phyloP scores from a whole-genome alignment of 1,139 yeast species.

The Saccharomycopsis hybrid region DNA sequence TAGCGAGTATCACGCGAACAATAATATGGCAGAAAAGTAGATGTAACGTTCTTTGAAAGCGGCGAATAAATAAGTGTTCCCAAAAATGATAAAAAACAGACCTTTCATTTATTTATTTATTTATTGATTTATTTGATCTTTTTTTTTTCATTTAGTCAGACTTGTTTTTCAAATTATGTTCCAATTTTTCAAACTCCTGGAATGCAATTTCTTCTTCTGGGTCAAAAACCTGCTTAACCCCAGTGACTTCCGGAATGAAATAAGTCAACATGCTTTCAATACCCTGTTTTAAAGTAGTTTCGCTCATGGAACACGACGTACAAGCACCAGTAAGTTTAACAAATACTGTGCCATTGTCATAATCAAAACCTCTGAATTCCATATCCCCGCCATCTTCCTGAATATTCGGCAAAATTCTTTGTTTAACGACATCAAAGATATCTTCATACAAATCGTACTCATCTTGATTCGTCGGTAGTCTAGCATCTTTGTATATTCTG shows the following conservation, averaged over 20 bases:
- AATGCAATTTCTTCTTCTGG: constrained; percentile 57
- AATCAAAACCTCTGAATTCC: constrained; percentile 65
- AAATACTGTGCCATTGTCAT: constrained; percentile 61
- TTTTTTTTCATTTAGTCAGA: too few species aligned
- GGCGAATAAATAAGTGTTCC: too few species aligned
- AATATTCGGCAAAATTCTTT: constrained; percentile 58
- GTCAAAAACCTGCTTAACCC: constrained; percentile 62
- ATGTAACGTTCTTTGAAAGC: too few species aligned
- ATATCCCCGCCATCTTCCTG: constrained; percentile 84
- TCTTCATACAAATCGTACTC: constrained; percentile 29
- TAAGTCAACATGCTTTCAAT: constrained; percentile 81
- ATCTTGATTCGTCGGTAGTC: constrained; percentile 17
- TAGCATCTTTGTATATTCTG: constrained; percentile 18
- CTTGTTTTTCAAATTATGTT: constrained; percentile 26
- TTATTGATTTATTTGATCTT: too few species aligned
- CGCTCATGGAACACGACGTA: constrained; percentile 69
- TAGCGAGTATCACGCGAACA: too few species aligned
- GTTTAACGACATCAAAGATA: constrained; percentile 54
- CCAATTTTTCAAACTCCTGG: constrained; percentile 66
- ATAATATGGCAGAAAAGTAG: too few species aligned
- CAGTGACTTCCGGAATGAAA: constrained; percentile 74
- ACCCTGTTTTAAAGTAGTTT: constrained; percentile 73
- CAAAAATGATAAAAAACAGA: too few species aligned
- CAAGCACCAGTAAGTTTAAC: constrained; percentile 80
- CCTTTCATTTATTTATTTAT: too few species aligned